Evolutionary conservation across 2,329 filamentous ascomycete genomes (phyloP).

Genomic region (Diplodia sapinea): DNA sequence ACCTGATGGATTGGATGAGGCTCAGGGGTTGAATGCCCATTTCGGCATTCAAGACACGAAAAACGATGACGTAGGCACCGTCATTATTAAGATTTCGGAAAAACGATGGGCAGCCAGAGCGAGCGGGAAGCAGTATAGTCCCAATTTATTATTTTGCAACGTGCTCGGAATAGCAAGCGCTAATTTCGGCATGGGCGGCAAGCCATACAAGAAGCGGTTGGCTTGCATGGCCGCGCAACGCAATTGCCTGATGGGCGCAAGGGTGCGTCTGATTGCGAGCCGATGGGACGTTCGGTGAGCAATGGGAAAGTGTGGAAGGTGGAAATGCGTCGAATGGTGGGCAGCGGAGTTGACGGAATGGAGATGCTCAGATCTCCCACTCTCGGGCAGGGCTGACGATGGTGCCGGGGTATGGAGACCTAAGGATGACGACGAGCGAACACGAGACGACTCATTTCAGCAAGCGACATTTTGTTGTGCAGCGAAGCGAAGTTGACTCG

Average conservation of each 20-base stretch:
- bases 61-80: not conserved
- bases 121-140: too few relatives aligned
- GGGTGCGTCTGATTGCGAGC: not conserved
- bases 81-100: constrained; percentile 11
- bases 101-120: not conserved
- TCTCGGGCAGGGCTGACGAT: constrained; percentile 2
- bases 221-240: not conserved
- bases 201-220: not conserved
- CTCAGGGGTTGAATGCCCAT: not conserved
- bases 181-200: not conserved
- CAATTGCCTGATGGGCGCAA: not conserved
- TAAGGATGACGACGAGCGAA: not conserved
- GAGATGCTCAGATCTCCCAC: constrained; percentile 16
- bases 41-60: not conserved
- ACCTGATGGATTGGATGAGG: constrained; percentile 1
- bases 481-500: not conserved
- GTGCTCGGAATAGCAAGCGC: not conserved
- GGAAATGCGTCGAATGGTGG: not conserved
- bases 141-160: not conserved
- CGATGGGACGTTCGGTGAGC: not conserved
- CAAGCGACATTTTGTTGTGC: constrained; percentile 1
- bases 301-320: not conserved
- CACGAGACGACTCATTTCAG: constrained; percentile 14
- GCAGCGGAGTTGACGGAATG: constrained; percentile 5
- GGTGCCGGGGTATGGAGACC: not conserved